Evolutionary conservation across 2,329 filamentous ascomycete species (phyloP), one percentile per base, ranked within the genome.

Genomic region (Pseudogymnoascus sp.): DNA sequence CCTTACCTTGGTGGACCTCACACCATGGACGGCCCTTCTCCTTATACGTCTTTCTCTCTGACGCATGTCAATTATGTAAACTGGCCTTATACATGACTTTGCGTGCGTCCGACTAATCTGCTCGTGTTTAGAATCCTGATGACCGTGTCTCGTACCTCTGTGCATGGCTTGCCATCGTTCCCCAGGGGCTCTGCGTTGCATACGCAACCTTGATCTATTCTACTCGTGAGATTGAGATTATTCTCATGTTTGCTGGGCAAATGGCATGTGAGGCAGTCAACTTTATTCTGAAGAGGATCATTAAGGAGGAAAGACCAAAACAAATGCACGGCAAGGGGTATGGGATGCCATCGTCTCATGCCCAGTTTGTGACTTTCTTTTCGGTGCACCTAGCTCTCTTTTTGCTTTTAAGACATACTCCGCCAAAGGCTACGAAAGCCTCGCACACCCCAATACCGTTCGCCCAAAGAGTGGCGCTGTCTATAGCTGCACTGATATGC

Each of bases 31-130:
- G 78, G 82, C 66, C 68, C 75, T 23, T 72, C 73, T 40, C 86
- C 90, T 42, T 80, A 97, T 63, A 91, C 93, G 61, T 97, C 93
- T 23, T 84, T 99, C 65, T 96, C 93, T 61, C 79, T 99, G 69
- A 97, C 95, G 9, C 93, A 97, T 78, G 93, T 97, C 69, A 91
- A 95, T 80, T 97, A 97, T 82, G 93, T 96, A 78, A 72, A 85
- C 76, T n/a, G 23, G n/a, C 34, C 59, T 59, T 23, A 56, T 60
- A 64, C 12, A 62, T 62, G 23, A 21, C 31, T 59, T 36, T 38
- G n/a, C 34, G 42, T 63, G 40, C 40, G 60, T 42, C 49, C 53
- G 43, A 21, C 21, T 53, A 23, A 25, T 28, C 23, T 40, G n/a
- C 31, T 23, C 12, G 59, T 62, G 53, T 60, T 64, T 72, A 96